A percentile compares a stretch with the other conserved stretches of the same genome.
phyloP scores from a whole-genome alignment of 2,329 filamentous ascomycete genomes.

The Gnomoniopsis smithogilvyi region DNA sequence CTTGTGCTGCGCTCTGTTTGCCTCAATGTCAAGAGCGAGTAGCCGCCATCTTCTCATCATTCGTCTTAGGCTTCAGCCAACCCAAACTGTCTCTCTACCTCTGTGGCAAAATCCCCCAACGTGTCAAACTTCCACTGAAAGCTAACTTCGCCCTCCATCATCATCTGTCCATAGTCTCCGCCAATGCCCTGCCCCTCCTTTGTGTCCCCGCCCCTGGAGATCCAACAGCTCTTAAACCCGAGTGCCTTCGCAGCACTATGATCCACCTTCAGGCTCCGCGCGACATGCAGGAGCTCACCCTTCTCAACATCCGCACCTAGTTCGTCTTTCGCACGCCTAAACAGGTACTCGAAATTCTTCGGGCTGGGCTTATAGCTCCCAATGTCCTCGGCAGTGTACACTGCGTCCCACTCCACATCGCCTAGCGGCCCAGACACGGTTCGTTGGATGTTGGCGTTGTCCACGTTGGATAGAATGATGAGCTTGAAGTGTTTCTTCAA shows the following conservation, averaged over 20 bases:
- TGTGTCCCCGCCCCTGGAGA: conserved; percentile 48
- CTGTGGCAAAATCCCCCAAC: conserved; percentile 36
- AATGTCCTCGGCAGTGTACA: conserved; percentile 69
- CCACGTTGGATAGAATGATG: conserved; percentile 59
- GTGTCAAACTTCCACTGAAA: conserved; percentile 37
- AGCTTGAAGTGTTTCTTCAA: conserved; percentile 48
- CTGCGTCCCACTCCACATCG: conserved; percentile 53
- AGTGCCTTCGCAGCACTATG: conserved; percentile 61
- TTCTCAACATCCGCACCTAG: conserved; percentile 49
- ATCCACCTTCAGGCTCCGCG: conserved; percentile 65
- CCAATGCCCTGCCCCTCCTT: conserved; percentile 22
- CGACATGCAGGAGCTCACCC: conserved; percentile 62
- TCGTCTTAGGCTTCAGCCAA: too few relatives aligned
- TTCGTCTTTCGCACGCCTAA: conserved; percentile 47
- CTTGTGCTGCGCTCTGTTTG: not conserved
- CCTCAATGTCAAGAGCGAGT: not conserved
- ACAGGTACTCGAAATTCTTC: conserved; percentile 64
- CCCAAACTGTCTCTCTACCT: conserved; percentile 36
- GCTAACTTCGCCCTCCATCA: conserved; percentile 25
- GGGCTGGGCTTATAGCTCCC: conserved; percentile 67
- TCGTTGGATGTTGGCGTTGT: conserved; percentile 37
- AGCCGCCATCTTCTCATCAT: not conserved
- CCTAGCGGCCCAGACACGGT: conserved; percentile 36
- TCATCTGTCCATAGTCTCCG: conserved; percentile 18
- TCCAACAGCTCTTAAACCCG: conserved; percentile 63